Percentiles rank a stretch among this genome's conserved stretches.
These are phyloP conservation scores for Clausena lansium DNA, from an alignment of 345 rosid genomes.

Conservation along the genomic window DNA sequence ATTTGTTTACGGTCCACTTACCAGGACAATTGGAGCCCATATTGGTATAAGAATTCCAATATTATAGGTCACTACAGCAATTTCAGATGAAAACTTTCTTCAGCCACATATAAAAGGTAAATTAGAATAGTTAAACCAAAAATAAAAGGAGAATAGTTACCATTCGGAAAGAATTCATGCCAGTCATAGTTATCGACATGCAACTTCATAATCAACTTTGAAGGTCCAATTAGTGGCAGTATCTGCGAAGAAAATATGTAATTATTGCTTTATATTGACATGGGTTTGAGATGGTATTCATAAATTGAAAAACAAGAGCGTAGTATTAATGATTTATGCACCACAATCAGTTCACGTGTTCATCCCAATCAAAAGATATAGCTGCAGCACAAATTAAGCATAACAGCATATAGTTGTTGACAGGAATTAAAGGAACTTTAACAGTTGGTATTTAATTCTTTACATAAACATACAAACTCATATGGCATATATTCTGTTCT, in stretches of 20 bases:
- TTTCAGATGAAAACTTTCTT: conserved; percentile 23
- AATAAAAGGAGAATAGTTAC: conserved; percentile 31
- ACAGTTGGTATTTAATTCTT: neutral
- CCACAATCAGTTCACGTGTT: neutral
- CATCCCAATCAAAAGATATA: conserved; percentile 9
- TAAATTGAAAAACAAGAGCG: neutral
- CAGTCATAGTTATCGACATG: conserved; percentile 60
- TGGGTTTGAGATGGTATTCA: neutral
- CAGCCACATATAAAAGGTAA: conserved; percentile 4
- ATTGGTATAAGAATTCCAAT: conserved; percentile 83
- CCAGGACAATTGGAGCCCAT: conserved; percentile 92
- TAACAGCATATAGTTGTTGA: neutral
- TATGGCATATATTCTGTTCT: neutral
- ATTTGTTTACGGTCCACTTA: conserved; percentile 37
- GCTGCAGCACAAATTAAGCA: neutral
- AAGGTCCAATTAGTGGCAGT: conserved; percentile 75
- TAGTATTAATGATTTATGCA: neutral
- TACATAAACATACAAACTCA: neutral
- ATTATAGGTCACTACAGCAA: conserved; percentile 63
- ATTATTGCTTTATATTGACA: neutral
- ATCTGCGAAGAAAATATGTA: conserved; percentile 48
- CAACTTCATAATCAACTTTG: conserved; percentile 71
- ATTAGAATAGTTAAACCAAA: neutral
- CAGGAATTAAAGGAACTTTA: neutral
- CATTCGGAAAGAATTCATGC: conserved; percentile 87